Percentiles rank a stretch among this genome's conserved stretches.
phyloP scores from a whole-genome alignment of 208 protist species.

The Wallacemonas collosoma region DNA sequence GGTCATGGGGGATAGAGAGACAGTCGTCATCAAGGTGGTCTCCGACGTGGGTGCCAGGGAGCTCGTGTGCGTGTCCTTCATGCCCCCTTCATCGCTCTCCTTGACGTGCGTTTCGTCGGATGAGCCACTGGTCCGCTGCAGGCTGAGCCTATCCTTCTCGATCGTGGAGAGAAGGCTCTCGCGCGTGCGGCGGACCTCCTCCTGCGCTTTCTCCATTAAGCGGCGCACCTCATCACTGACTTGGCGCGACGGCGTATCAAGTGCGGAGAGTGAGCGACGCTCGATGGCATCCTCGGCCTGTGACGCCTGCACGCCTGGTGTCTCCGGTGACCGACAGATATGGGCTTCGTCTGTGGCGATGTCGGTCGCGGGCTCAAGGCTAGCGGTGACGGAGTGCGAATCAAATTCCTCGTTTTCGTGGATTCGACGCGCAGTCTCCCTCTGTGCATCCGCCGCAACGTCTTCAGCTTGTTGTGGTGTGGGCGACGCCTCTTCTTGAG shows the following conservation, averaged over 20 bases:
- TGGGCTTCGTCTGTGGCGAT: neutral
- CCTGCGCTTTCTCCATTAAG: conserved; percentile 63
- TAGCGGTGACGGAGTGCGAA: too few species aligned
- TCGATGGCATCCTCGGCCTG: neutral
- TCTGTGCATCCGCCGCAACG: too few species aligned
- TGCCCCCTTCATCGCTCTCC: neutral
- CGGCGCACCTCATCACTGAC: conserved; percentile 67
- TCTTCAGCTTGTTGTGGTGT: too few species aligned
- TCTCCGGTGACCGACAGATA: neutral
- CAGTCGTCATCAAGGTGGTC: conserved; percentile 9
- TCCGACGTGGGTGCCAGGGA: neutral
- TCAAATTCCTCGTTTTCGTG: too few species aligned
- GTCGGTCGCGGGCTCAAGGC: neutral
- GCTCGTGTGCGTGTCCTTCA: neutral
- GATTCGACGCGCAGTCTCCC: too few species aligned
- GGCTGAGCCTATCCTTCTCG: conserved; percentile 21
- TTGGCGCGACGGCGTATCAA: conserved; percentile 33
- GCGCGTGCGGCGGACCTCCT: conserved; percentile 68
- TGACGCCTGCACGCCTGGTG: too few species aligned
- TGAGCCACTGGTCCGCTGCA: conserved; percentile 12
- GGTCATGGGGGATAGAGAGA: conserved; percentile 10
- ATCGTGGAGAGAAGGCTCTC: conserved; percentile 62
- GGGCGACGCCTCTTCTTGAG: neutral
- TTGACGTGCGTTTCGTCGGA: neutral
- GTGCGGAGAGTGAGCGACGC: conserved; percentile 17